Evolutionary conservation across 2,329 filamentous ascomycete genomes (phyloP).

Genomic region (Colletotrichum sublineola): DNA sequence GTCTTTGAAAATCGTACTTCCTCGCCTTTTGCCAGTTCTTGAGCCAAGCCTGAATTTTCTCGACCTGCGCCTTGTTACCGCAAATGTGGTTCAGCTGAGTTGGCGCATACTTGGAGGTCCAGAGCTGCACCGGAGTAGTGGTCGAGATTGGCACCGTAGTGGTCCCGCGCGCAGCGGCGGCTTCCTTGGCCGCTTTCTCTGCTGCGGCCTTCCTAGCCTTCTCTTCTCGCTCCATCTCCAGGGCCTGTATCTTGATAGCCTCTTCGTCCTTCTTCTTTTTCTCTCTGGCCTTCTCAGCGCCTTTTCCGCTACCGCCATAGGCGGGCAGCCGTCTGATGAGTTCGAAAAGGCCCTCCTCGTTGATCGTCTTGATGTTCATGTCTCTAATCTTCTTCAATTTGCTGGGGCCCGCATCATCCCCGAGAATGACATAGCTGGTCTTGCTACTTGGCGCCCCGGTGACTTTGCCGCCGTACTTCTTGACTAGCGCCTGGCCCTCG

Average conservation of each 20-base stretch:
- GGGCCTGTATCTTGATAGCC: slow-evolving; percentile 83
- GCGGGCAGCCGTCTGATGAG: slow-evolving; percentile 85
- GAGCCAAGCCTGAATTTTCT: slow-evolving; percentile 91
- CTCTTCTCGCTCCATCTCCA: slow-evolving; percentile 88
- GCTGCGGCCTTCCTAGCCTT: slow-evolving; percentile 66
- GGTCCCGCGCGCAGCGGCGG: slow-evolving; percentile 59
- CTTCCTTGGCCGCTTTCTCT: slow-evolving; percentile 66
- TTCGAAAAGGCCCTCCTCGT: slow-evolving; percentile 91
- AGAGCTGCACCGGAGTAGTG: slow-evolving; percentile 71
- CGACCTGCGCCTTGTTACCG: slow-evolving; percentile 91
- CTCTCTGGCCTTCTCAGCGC: slow-evolving; percentile 85
- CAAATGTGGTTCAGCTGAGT: slow-evolving; percentile 89
- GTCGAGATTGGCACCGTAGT: slow-evolving; percentile 55
- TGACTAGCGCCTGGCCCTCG: slow-evolving; percentile 87
- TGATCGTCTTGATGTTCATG: slow-evolving; percentile 87
- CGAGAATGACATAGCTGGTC: slow-evolving; percentile 93
- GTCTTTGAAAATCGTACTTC: slow-evolving; percentile 84
- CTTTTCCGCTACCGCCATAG: slow-evolving; percentile 88
- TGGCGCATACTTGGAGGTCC: slow-evolving; percentile 96
- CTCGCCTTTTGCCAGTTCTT: slow-evolving; percentile 83
- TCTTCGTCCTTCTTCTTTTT: slow-evolving; percentile 89
- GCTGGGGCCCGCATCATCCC: slow-evolving; percentile 90
- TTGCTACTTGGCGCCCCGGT: slow-evolving; percentile 89
- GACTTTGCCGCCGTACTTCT: slow-evolving; percentile 93
- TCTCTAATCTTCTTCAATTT: slow-evolving; percentile 90